These are phyloP conservation scores for Arthrobotrys iridis DNA, from an alignment of 2,329 filamentous ascomycete species.

Conservation along the genomic window DNA sequence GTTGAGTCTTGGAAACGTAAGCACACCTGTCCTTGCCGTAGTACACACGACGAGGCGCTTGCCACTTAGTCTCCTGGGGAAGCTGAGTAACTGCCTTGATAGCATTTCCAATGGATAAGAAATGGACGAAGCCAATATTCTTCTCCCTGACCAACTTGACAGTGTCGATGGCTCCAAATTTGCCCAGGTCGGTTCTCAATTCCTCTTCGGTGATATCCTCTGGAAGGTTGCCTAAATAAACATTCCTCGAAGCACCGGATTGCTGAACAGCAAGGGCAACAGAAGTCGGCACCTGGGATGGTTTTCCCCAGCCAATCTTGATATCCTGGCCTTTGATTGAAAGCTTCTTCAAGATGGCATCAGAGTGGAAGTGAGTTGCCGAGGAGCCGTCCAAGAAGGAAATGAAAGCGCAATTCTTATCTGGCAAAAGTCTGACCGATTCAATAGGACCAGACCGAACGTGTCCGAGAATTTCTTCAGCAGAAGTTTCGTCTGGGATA, in stretches of 20 bases:
- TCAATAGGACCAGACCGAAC: conserved; percentile 98
- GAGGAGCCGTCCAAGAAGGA: conserved; percentile 98
- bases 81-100: conserved; percentile 98
- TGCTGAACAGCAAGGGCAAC: conserved; percentile 98
- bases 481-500: conserved; percentile 95
- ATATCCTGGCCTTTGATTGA: conserved; percentile 99
- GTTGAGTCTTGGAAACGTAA: conserved; percentile 98
- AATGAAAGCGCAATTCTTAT: conserved; percentile 99
- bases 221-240: conserved; percentile 91
- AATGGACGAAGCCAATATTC: conserved; percentile 97
- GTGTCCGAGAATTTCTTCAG: conserved; percentile 95
- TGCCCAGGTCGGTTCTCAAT: conserved; percentile 90
- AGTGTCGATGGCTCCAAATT: conserved; percentile 95
- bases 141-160: conserved; percentile 98
- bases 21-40: conserved; percentile 98
- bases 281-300: conserved; percentile 95
- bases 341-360: conserved; percentile 99
- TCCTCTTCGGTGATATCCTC: conserved; percentile 93
- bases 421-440: conserved; percentile 93
- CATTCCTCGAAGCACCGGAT: conserved; percentile 94
- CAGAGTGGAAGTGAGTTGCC: conserved; percentile 98
- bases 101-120: conserved; percentile 94
- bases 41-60: conserved; percentile 92
- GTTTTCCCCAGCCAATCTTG: conserved; percentile 99
- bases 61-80: conserved; percentile 96